phyloP scores from a whole-genome alignment of 106 monocot species.

The Acanthochlamys bracteata region DNA sequence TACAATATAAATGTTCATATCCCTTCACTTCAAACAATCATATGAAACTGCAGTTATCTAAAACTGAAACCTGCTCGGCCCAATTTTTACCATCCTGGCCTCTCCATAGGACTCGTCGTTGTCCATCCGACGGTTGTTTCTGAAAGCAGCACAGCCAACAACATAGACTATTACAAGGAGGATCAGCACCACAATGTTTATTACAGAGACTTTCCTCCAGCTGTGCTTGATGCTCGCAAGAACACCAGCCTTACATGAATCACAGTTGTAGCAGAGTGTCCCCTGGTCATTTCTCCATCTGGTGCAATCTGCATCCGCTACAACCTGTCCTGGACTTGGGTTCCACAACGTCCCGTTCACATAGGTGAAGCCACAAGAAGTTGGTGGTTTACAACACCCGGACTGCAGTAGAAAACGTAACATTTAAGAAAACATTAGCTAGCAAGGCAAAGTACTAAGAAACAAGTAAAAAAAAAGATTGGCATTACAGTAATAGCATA shows the following conservation, averaged over 20 bases:
- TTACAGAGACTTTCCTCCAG: constrained; percentile 58
- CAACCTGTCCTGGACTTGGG: constrained; percentile 2
- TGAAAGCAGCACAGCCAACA: constrained; percentile 42
- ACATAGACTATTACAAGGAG: constrained; percentile 54
- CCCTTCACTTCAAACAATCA: too few relatives aligned
- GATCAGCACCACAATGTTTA: constrained; percentile 58
- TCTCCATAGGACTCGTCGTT: constrained; percentile 46
- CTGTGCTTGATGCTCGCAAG: constrained; percentile 42
- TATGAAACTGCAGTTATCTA: constrained; percentile 8
- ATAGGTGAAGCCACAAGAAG: constrained; percentile 52
- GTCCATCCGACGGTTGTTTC: constrained; percentile 47
- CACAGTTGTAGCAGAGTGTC: constrained; percentile 45
- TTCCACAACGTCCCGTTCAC: constrained; percentile 74
- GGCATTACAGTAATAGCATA: too few relatives aligned
- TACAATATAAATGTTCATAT: too few relatives aligned
- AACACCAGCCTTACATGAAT: constrained; percentile 64
- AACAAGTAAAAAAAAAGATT: too few relatives aligned
- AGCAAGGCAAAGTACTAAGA: background rate
- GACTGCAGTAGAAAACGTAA: constrained; percentile 31
- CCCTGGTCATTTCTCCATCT: constrained; percentile 78
- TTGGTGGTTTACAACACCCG: constrained; percentile 89
- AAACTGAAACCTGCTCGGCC: constrained; percentile 67
- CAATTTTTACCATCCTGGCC: constrained; percentile 52
- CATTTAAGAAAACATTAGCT: background rate
- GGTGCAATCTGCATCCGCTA: constrained; percentile 40